Evolutionary conservation across 2,329 filamentous ascomycete species (phyloP).

Genomic region (Daldinia eschscholtzii): DNA sequence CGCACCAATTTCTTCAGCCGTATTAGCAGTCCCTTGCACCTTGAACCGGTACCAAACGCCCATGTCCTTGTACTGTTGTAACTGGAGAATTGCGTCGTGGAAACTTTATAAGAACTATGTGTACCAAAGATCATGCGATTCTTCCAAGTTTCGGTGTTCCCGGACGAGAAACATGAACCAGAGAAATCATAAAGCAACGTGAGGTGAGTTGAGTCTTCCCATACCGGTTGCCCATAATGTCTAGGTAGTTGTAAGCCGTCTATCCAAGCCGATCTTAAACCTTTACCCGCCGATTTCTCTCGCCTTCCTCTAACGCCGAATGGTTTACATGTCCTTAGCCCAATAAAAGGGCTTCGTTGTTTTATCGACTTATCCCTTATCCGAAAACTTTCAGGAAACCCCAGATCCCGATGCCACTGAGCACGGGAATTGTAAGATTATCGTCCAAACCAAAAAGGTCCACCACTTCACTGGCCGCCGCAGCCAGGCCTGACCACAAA

Average conservation of each 20-base stretch:
- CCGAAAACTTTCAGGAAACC: conserved; percentile 91
- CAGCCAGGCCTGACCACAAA: conserved; percentile 87
- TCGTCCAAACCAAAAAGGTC: conserved; percentile 97
- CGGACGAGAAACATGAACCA: conserved; percentile 23
- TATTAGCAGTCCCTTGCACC: conserved; percentile 22
- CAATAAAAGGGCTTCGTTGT: conserved; percentile 31
- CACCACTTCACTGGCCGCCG: conserved; percentile 88
- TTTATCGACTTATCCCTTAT: conserved; percentile 52
- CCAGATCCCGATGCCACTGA: conserved; percentile 91
- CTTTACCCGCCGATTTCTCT: conserved; percentile 16
- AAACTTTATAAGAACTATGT: conserved; percentile 13
- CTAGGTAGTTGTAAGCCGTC: conserved; percentile 39
- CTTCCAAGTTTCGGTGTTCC: conserved; percentile 20
- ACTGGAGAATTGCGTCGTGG: conserved; percentile 9
- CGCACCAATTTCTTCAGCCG: conserved; percentile 21
- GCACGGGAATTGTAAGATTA: conserved; percentile 94
- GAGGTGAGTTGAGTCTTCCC: conserved; percentile 38
- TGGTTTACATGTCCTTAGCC: conserved; percentile 37
- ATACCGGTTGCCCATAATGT: conserved; percentile 32
- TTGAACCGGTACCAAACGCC: conserved; percentile 23
- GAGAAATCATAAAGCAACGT: conserved; percentile 22
- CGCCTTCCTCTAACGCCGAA: conserved; percentile 45
- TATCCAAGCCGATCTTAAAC: conserved; percentile 34
- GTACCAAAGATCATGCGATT: conserved; percentile 27
- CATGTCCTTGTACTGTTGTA: conserved; percentile 11